Evolutionary conservation across 2,329 filamentous ascomycete species (phyloP), one percentile per base, ranked within the genome.

Genomic region (Tolypocladium tundrense): DNA sequence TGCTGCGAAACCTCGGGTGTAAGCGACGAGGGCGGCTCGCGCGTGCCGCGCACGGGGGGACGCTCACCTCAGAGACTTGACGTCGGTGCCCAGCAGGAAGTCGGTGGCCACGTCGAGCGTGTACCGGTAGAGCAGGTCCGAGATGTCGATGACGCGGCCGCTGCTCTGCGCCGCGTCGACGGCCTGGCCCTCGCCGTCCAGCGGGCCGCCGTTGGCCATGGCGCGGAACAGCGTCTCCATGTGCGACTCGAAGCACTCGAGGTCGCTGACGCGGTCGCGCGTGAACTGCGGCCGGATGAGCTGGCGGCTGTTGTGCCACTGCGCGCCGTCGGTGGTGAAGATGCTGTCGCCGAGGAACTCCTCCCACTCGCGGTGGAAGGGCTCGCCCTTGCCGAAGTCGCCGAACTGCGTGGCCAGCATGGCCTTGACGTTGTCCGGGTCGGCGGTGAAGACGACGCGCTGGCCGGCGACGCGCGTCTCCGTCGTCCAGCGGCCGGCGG

Each of bases 401-500:
- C 60, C 58, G 68, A 96, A 97, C 68, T 96, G 90, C 1, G 88
- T 88, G 0, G 91, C 89, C 33, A 97, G 77, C 33, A 96, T 80
- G 14, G 91, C 90, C 72, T 96, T 96, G 74, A 95, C 88, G 68
- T 96, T 96, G 66, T 95, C 90, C 0, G 88, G 88, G 64, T 96
- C 91, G 4, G 83, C 83, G 0, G 92, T 96, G 67, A 94, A 80
- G 59, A 95, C 70, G 27, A 87, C 71, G n/a, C 88, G 83, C 57
- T 75, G 69, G 55, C 80, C 79, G 2, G 84, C 66, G 14, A 84
- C 63, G 3, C 77, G 77, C 13, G 75, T 70, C 72, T 93, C 88
- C 43, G 79, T 73, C 0, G 88, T 92, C 64, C 78, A 85, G 39
- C 72, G 68, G 52, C 62, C 60, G 5, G 72, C 66, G 19, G 71